Percentiles rank a stretch among this genome's conserved stretches.
Evolutionary conservation across 768 basidiomycete genomes (phyloP).

Genomic region (Mycena venus): DNA sequence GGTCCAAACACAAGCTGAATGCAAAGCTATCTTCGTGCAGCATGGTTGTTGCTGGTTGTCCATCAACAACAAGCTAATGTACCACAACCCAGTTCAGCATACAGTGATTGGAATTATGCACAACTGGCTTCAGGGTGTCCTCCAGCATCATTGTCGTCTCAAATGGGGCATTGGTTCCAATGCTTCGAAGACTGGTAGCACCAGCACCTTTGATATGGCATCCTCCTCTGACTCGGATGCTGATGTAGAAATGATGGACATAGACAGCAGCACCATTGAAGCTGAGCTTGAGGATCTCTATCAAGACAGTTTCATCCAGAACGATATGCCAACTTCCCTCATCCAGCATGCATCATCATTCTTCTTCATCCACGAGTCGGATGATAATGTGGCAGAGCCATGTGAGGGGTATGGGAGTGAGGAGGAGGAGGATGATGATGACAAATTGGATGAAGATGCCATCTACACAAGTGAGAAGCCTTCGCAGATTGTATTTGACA

Average conservation of each 20-base stretch:
- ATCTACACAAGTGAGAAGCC: slow-evolving; percentile 1
- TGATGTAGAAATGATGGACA: too few relatives aligned
- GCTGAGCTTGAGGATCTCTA: slow-evolving; percentile 3
- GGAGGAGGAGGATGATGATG: background rate
- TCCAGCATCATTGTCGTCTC: too few relatives aligned
- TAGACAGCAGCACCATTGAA: background rate
- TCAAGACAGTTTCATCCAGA: slow-evolving; percentile 2
- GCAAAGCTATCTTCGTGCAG: background rate
- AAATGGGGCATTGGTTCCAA: too few relatives aligned
- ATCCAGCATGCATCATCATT: background rate
- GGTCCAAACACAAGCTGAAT: background rate
- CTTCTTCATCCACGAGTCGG: background rate
- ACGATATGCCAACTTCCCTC: slow-evolving; percentile 1
- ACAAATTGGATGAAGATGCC: background rate
- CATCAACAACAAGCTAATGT: background rate
- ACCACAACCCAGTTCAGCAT: background rate
- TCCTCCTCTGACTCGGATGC: too few relatives aligned
- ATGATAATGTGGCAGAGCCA: background rate
- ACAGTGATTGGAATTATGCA: background rate
- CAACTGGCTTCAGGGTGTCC: too few relatives aligned
- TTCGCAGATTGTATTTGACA: background rate
- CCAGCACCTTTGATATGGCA: too few relatives aligned
- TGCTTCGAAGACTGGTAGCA: too few relatives aligned
- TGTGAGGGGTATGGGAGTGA: background rate
- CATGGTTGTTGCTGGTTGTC: background rate